Evolutionary conservation across 1,284 basidiomycete genomes (phyloP).

Genomic region (Xerocomus amazonicus): DNA sequence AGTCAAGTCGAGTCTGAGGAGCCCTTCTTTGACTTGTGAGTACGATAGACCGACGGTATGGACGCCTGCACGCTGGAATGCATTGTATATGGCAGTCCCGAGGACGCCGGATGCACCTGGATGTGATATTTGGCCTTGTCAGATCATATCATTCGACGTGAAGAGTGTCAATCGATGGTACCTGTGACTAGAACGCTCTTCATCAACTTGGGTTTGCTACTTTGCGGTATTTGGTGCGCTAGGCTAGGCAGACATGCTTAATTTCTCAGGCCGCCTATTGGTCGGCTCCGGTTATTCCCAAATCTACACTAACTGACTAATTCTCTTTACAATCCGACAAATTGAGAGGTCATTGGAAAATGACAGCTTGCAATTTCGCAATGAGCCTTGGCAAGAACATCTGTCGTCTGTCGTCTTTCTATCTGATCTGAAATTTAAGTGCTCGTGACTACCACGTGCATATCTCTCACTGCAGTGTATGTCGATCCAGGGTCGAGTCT

Average conservation of each 20-base stretch:
- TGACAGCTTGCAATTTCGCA: no score
- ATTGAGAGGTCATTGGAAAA: no score
- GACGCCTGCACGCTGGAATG: conserved; percentile 47
- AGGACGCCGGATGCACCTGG: conserved; percentile 77
- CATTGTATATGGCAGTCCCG: conserved; percentile 60
- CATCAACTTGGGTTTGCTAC: conserved; percentile 12
- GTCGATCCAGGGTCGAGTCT: no score
- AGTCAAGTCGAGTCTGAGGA: conserved; percentile 60
- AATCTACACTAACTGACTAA: no score
- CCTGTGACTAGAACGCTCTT: conserved; percentile 53
- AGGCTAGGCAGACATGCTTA: no score
- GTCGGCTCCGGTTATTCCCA: neutral
- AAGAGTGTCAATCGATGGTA: conserved; percentile 11
- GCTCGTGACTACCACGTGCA: no score
- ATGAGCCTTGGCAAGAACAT: no score
- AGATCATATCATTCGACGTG: conserved; percentile 3
- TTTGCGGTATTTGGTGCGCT: no score
- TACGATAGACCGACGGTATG: conserved; percentile 61
- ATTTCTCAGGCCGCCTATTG: neutral
- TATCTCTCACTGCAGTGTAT: no score
- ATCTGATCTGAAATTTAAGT: no score
- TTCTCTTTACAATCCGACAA: no score
- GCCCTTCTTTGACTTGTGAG: conserved; percentile 51
- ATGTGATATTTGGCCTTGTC: conserved; percentile 1
- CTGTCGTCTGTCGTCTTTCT: no score